Conservation (phyloP, 371 early-diverging fungal genomes). For the Dichotomocladium elegans region DNA sequence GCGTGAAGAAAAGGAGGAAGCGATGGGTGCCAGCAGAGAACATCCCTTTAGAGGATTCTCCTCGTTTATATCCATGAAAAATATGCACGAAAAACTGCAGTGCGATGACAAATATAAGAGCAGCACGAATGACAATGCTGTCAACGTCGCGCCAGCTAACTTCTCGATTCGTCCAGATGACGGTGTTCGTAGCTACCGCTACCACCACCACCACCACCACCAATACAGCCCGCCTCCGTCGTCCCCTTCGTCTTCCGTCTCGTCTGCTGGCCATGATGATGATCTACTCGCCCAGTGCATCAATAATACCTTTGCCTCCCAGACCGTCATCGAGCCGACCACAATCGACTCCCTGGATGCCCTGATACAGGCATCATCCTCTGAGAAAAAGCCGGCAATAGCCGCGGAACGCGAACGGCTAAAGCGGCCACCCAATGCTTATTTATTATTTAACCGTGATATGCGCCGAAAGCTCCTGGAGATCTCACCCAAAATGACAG, state of each 20-base stretch:
- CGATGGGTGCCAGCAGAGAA: constrained; percentile 14
- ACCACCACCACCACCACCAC: background rate
- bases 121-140: background rate
- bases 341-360: too few species aligned
- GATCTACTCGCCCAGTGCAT: constrained; percentile 7
- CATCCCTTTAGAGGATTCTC: constrained; percentile 22
- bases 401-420: constrained; percentile 25
- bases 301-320: too few species aligned
- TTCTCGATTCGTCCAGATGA: background rate
- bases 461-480: constrained; percentile 52
- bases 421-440: constrained; percentile 66
- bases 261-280: constrained; percentile 15
- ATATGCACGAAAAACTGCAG: constrained; percentile 3
- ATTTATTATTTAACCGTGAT: constrained; percentile 57
- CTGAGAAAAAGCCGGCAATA: too few species aligned
- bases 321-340: too few species aligned
- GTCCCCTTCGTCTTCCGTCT: constrained; percentile 1
- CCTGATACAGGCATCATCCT: too few species aligned
- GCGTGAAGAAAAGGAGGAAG: constrained; percentile 38
- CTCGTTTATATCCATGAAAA: constrained; percentile 24
- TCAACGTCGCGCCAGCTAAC: background rate
- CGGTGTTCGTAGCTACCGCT: background rate
- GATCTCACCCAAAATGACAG: constrained; percentile 52
- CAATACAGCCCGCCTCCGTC: constrained; percentile 2
- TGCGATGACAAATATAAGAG: background rate